A percentile compares a stretch with the other conserved stretches of the same genome.
These are phyloP conservation scores for Ilyonectria mors-panacis DNA, from an alignment of 2,329 filamentous ascomycete genomes.

Conservation along the genomic window DNA sequence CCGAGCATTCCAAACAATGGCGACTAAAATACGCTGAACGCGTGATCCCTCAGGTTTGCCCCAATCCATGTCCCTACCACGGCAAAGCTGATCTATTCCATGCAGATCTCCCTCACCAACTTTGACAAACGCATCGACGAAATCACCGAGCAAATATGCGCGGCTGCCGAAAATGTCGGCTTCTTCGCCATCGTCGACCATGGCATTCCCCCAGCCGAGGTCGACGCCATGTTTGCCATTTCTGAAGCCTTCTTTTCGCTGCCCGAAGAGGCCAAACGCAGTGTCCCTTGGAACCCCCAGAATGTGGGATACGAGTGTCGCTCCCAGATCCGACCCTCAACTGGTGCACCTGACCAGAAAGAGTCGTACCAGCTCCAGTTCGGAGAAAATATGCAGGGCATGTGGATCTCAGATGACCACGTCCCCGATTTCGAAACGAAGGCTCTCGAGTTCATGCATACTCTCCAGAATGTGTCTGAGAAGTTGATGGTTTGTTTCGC, in stretches of 20 bases:
- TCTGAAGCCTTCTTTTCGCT: background rate
- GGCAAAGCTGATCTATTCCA: background rate
- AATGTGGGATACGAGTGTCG: background rate
- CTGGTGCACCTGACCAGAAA: background rate
- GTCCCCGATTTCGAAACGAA: background rate
- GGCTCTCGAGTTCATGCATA: background rate
- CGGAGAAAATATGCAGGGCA: background rate
- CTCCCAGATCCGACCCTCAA: background rate
- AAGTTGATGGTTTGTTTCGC: background rate
- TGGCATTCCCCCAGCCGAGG: background rate
- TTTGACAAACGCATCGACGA: background rate
- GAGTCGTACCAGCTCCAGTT: background rate
- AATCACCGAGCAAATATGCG: background rate
- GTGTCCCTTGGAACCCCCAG: background rate
- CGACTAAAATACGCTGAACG: background rate
- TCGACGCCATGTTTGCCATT: background rate
- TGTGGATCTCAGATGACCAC: background rate
- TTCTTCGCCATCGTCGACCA: background rate
- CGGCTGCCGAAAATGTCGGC: background rate
- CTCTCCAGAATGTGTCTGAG: background rate
- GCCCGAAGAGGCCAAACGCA: background rate
- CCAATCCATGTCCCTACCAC: background rate
- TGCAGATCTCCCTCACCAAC: background rate
- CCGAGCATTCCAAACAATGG: background rate
- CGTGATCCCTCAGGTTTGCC: background rate